Base-by-base conservation (phyloP, 2,329 filamentous ascomycete species). In the Xylaria sp. region DNA sequence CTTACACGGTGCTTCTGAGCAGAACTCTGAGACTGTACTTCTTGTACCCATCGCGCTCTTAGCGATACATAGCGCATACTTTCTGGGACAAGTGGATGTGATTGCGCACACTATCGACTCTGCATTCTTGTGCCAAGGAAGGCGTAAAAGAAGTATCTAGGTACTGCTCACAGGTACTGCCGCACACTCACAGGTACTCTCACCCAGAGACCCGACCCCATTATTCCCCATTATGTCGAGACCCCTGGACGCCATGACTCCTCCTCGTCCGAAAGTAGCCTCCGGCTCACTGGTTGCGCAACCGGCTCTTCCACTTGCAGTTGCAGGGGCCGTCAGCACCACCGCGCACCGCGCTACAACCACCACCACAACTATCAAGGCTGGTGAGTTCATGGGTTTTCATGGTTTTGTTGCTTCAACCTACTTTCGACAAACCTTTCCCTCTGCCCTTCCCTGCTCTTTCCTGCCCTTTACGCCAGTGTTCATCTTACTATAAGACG, bases 221-320 rank as follows among this genome's bases (percentile, higher is more conserved):
- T 33, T 33, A 33, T 33, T 36, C 58, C 64, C 59, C 64, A 66
- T 59, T n/a, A 65, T 67, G 66, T 67, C 66, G 63, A 63, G 69
- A 65, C 59, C 69, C 66, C 66, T 71, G 63, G 63, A 62, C 33
- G 44, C 49, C 66, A 72, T 73, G 72, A 73, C 70, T 72, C 72
- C 70, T 72, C 70, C 70, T 61, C 67, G 66, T 65, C 60, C 67
- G 13, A 72, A 73, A 68, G 59, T 63, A 59, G 66, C 59, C 20
- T 51, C 63, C 53, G 71, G 61, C 31, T 62, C 69, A 67, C 63
- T 70, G 58, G 63, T 70, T 70, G 70, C 68, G 71, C 70, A 71
- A 69, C 71, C 71, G 70, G 67, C 65, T 26, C 65, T 66, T 6
- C 59, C 60, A 70, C 63, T 71, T 60, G 56, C 66, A 59, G 63